phyloP scores from a whole-genome alignment of 1,139 yeast species.

The Diutina mesorugosa region DNA sequence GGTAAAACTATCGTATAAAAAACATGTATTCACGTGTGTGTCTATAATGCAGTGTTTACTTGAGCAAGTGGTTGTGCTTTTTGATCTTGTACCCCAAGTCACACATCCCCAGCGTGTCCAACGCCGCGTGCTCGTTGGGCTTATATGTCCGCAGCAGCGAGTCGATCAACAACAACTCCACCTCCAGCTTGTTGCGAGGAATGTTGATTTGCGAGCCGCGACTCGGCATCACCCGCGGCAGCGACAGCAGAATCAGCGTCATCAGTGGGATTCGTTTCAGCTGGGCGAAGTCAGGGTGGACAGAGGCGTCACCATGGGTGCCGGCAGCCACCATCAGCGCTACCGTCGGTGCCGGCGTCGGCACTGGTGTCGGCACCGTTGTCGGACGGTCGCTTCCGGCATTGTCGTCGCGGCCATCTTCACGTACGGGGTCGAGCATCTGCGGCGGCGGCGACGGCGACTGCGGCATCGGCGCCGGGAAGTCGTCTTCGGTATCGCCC shows the following conservation, averaged over 20 bases:
- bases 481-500: background rate
- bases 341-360: background rate
- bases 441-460: background rate
- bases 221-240: background rate
- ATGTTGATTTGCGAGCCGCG: background rate
- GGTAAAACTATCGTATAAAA: background rate
- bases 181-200: background rate
- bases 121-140: constrained; percentile 6
- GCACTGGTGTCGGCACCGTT: background rate
- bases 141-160: background rate
- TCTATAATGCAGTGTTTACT: constrained; percentile 12
- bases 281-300: background rate
- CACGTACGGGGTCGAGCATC: background rate
- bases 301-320: background rate
- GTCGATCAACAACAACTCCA: background rate
- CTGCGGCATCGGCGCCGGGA: background rate
- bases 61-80: constrained; percentile 31
- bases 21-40: background rate
- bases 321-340: background rate
- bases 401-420: background rate
- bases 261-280: background rate
- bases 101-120: constrained; percentile 24
- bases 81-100: constrained; percentile 31
- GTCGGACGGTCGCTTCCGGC: background rate
- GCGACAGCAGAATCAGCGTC: background rate